Percentiles rank a stretch among this genome's conserved stretches.
These are phyloP conservation scores for Sherardia arvensis DNA, from an alignment of 257 asterid genomes.

Conservation along the genomic window DNA sequence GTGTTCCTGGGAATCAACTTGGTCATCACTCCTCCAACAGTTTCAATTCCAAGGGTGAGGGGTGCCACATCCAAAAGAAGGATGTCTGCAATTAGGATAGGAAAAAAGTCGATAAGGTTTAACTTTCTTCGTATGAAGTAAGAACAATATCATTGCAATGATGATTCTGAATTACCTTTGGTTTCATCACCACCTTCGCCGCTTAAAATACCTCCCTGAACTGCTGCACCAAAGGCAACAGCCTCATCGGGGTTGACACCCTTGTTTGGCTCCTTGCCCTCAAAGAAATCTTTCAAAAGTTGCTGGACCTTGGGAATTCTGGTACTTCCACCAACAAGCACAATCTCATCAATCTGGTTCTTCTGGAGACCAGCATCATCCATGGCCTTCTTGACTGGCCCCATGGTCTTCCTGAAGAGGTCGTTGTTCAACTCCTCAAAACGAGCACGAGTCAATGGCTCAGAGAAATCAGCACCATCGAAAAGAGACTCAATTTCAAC, in stretches of 20 bases:
- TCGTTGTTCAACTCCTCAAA: slow-evolving; percentile 94
- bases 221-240: slow-evolving; percentile 97
- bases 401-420: slow-evolving; percentile 92
- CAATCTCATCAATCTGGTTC: slow-evolving; percentile 83
- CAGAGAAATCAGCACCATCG: slow-evolving; percentile 90
- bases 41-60: slow-evolving; percentile 90
- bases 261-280: slow-evolving; percentile 89
- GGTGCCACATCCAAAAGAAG: slow-evolving; percentile 97
- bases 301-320: slow-evolving; percentile 93
- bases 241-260: slow-evolving; percentile 99
- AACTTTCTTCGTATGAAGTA: background rate
- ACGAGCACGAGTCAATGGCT: slow-evolving; percentile 92
- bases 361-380: slow-evolving; percentile 83
- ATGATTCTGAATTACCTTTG: slow-evolving; percentile 45
- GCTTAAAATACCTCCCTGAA: slow-evolving; percentile 87
- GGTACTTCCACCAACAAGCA: slow-evolving; percentile 97
- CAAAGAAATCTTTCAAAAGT: slow-evolving; percentile 76
- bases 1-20: slow-evolving; percentile 97
- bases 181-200: slow-evolving; percentile 99
- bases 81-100: slow-evolving; percentile 36
- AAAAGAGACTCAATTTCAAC: slow-evolving; percentile 95
- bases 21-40: slow-evolving; percentile 99
- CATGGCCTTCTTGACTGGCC: slow-evolving; percentile 99
- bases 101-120: background rate
- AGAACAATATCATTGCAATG: background rate